Evolutionary conservation across 2,329 filamentous ascomycete species (phyloP).

Genomic region (Blastomyces parvus): DNA sequence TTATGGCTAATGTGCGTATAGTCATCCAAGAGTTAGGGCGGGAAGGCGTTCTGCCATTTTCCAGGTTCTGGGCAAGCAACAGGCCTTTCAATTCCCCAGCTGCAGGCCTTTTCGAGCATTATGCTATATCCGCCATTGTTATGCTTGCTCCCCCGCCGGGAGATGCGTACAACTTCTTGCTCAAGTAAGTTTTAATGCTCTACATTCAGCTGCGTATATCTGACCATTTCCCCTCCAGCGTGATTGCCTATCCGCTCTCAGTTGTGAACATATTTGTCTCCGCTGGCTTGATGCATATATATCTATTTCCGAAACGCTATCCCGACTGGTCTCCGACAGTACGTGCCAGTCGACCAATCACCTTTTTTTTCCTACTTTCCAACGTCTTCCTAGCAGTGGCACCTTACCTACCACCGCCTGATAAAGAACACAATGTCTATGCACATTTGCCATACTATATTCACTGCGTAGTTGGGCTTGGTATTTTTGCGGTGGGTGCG

Average conservation of each 20-base stretch:
- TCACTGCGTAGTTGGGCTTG: slow-evolving; percentile 45
- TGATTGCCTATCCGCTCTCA: slow-evolving; percentile 34
- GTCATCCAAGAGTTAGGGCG: slow-evolving; percentile 53
- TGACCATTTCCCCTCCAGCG: slow-evolving; percentile 16
- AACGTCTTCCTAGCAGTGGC: slow-evolving; percentile 46
- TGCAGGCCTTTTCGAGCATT: slow-evolving; percentile 52
- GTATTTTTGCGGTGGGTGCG: slow-evolving; percentile 41
- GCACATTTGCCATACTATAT: slow-evolving; percentile 45
- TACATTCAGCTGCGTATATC: slow-evolving; percentile 1
- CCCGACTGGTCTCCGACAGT: slow-evolving; percentile 43
- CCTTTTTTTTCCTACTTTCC: slow-evolving; percentile 44
- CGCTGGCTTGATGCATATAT: slow-evolving; percentile 41
- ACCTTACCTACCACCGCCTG: slow-evolving; percentile 42
- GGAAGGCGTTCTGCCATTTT: slow-evolving; percentile 58
- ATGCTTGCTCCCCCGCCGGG: slow-evolving; percentile 58
- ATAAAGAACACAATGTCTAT: slow-evolving; percentile 42
- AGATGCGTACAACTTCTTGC: slow-evolving; percentile 56
- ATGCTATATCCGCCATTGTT: slow-evolving; percentile 55
- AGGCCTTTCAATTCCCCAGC: slow-evolving; percentile 57
- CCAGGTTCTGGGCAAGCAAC: slow-evolving; percentile 59
- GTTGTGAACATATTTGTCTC: slow-evolving; percentile 45
- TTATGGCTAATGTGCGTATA: slow-evolving; percentile 14
- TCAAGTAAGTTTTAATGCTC: slow-evolving; percentile 26
- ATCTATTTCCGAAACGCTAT: slow-evolving; percentile 30
- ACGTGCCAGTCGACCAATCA: slow-evolving; percentile 42